Evolutionary conservation across 2,329 filamentous ascomycete species (phyloP).

Genomic region (Fusarium buharicum): DNA sequence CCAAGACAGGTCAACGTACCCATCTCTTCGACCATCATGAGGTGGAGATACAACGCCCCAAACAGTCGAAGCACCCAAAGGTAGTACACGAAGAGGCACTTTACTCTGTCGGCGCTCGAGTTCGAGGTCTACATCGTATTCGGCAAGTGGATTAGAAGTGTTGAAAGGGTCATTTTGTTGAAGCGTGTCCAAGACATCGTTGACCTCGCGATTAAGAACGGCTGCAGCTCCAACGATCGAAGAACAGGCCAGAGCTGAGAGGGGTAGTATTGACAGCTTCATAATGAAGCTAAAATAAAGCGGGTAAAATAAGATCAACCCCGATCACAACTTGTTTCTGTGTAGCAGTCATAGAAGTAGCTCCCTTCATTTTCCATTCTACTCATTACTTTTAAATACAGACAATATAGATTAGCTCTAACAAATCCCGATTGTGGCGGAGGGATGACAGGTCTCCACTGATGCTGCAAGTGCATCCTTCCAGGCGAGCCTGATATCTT

Average conservation of each 20-base stretch:
- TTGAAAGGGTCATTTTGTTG: not conserved
- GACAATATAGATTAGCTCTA: no score
- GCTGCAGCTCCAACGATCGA: not conserved
- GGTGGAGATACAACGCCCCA: not conserved
- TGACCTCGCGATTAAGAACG: not conserved
- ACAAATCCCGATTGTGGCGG: not conserved
- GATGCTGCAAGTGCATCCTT: not conserved
- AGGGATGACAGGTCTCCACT: not conserved
- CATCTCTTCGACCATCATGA: slow-evolving; percentile 2
- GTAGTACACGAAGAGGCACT: slow-evolving; percentile 3
- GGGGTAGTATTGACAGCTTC: not conserved
- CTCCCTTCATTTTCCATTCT: no score
- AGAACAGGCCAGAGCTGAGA: not conserved
- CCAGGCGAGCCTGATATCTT: not conserved
- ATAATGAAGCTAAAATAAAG: not conserved
- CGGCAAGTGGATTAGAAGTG: not conserved
- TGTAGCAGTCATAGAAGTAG: no score
- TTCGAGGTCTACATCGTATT: not conserved
- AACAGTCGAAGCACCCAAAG: slow-evolving; percentile 8
- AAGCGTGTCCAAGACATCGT: not conserved
- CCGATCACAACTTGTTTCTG: no score
- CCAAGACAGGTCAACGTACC: not conserved
- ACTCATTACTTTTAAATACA: no score
- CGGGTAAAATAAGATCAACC: no score
- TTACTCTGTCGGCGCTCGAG: not conserved